Evolutionary conservation across 495 filamentous ascomycete species (phyloP).

Genomic region (Penicilliopsis zonata): DNA sequence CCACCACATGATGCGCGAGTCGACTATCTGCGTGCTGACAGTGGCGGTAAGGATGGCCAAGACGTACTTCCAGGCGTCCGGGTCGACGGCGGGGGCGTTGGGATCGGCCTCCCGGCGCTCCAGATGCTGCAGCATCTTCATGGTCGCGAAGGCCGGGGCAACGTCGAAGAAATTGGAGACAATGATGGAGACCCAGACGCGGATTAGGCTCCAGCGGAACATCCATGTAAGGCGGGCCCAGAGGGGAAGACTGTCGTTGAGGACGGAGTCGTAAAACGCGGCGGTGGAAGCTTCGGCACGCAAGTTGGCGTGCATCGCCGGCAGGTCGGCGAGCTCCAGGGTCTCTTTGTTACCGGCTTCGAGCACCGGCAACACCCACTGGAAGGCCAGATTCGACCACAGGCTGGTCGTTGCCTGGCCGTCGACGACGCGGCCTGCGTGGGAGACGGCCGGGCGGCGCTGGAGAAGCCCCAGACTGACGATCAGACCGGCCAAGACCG

Average conservation of each 20-base stretch:
- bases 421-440: constrained; percentile 41
- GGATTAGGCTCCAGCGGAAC: constrained; percentile 28
- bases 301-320: constrained; percentile 23
- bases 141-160: constrained; percentile 49
- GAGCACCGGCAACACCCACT: constrained; percentile 47
- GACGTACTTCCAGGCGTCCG: no score
- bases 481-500: no score
- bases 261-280: no score
- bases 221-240: constrained; percentile 37
- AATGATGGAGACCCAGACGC: constrained; percentile 53
- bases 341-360: constrained; percentile 38
- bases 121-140: constrained; percentile 49
- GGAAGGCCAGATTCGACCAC: constrained; percentile 47
- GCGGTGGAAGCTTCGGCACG: no score
- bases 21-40: no score
- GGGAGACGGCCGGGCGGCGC: constrained; percentile 54
- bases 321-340: constrained; percentile 48
- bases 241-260: no score
- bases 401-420: constrained; percentile 52
- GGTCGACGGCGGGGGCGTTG: no score
- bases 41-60: no score
- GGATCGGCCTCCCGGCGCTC: no score
- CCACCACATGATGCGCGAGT: no score
- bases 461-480: no score
- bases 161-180: constrained; percentile 41